Evolutionary conservation across 306 rosid species (phyloP).

Genomic region (Rubus idaeus): DNA sequence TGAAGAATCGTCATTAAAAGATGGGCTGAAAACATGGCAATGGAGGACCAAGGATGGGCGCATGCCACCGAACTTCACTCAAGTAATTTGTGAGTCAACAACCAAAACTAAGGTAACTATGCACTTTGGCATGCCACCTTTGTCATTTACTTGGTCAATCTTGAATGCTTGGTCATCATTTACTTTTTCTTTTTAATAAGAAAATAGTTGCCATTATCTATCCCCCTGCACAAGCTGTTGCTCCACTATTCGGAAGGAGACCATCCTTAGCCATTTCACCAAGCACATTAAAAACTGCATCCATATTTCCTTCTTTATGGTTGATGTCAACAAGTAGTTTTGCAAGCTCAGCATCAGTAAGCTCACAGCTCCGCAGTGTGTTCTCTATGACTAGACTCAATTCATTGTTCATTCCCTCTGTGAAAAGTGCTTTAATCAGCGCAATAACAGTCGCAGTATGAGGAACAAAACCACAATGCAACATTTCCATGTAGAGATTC

Average conservation of each 20-base stretch:
- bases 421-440: slow-evolving; percentile 60
- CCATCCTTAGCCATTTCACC: slow-evolving; percentile 84
- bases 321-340: slow-evolving; percentile 69
- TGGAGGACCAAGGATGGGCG: not conserved
- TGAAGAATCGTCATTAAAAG: not conserved
- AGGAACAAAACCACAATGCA: slow-evolving; percentile 62
- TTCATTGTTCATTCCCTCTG: slow-evolving; percentile 60
- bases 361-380: slow-evolving; percentile 56
- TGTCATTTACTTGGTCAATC: not conserved
- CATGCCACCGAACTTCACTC: not conserved
- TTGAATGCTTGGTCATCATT: not conserved
- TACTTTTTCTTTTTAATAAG: not conserved
- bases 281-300: slow-evolving; percentile 60
- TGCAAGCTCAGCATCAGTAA: slow-evolving; percentile 68
- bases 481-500: slow-evolving; percentile 60
- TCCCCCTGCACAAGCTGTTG: slow-evolving; percentile 17
- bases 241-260: slow-evolving; percentile 62
- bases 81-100: not conserved
- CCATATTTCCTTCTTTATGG: slow-evolving; percentile 87
- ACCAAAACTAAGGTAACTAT: not conserved
- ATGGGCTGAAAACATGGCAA: not conserved
- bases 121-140: slow-evolving; percentile 6
- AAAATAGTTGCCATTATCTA: not conserved
- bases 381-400: slow-evolving; percentile 53
- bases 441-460: slow-evolving; percentile 68